Evolutionary conservation across 2,329 filamentous ascomycete genomes (phyloP), one percentile per base, ranked within the genome.

Genomic region (Arthrobotrys megalospora): DNA sequence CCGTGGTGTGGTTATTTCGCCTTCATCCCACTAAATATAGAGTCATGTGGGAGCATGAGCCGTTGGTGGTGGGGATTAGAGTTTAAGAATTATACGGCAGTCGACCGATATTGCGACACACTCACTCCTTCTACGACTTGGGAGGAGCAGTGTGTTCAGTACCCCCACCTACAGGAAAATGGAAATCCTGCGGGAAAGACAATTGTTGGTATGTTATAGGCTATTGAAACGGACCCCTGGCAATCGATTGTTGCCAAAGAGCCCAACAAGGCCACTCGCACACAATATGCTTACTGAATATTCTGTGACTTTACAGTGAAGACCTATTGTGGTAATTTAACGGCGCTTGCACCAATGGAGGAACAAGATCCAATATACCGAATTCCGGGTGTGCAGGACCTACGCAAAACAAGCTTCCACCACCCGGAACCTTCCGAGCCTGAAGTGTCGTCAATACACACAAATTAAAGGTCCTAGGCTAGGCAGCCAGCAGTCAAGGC

Each of bases 141-240:
- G 24, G 24, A 28, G 24, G 24, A 28, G 2, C 41, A 68, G n/a
- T 68, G 72, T 60, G 24, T 70, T 41, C 19, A 38, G 8, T 66
- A 60, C 34, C 72, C 64, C 8, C 38, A 53, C 47, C 34, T 43
- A 16, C 43, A 55, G 64, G 32, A 50, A 24, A 65, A 76, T 19
- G 38, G 55, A 53, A 76, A 76, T 65, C 58, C 65, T 76, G 36
- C 47, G 16, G 72, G 65, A 24, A 47, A 28, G 6, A 70, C 55
- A 45, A 70, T 69, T 70, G 72, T 76, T 76, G 72, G 72, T 76
- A 62, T 65, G 65, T 65, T 32, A n/a, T 19, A 58, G 48, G 28
- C 19, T 48, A 64, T 5, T 68, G 65, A 76, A 76, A 76, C 65
- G 24, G 11, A 41, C 53, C 71, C 52, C 41, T 63, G 64, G 38